These are phyloP conservation scores for Claviceps sp. DNA, from an alignment of 2,329 filamentous ascomycete genomes.

Conservation along the genomic window DNA sequence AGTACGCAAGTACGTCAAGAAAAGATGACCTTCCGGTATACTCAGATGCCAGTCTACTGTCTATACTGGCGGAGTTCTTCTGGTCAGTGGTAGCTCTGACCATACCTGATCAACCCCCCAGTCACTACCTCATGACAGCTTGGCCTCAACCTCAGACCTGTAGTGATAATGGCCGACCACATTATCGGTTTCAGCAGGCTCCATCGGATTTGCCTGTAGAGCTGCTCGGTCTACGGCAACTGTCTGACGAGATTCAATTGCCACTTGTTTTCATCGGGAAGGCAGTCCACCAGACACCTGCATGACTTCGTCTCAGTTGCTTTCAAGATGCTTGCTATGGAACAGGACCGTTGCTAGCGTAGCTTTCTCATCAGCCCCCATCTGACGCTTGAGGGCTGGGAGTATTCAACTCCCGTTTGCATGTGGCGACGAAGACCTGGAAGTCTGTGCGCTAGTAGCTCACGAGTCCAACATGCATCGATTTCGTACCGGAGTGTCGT, in stretches of 20 bases:
- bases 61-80: not conserved
- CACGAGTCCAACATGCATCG: no score
- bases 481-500: no score
- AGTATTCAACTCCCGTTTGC: no score
- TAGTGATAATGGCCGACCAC: not conserved
- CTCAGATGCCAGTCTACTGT: not conserved
- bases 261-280: not conserved
- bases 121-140: not conserved
- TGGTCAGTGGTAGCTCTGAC: not conserved
- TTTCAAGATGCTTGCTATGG: no score
- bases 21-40: not conserved
- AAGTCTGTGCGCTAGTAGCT: no score
- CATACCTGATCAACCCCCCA: not conserved
- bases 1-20: not conserved
- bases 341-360: no score
- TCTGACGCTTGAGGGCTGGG: no score
- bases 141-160: not conserved
- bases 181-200: not conserved
- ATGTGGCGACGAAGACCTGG: no score
- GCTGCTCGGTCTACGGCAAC: not conserved
- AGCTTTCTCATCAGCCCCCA: no score
- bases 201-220: not conserved
- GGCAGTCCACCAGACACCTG: not conserved
- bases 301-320: not conserved
- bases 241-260: not conserved